phyloP scores from a whole-genome alignment of 1,284 basidiomycete genomes.

The Boletus mariae region DNA sequence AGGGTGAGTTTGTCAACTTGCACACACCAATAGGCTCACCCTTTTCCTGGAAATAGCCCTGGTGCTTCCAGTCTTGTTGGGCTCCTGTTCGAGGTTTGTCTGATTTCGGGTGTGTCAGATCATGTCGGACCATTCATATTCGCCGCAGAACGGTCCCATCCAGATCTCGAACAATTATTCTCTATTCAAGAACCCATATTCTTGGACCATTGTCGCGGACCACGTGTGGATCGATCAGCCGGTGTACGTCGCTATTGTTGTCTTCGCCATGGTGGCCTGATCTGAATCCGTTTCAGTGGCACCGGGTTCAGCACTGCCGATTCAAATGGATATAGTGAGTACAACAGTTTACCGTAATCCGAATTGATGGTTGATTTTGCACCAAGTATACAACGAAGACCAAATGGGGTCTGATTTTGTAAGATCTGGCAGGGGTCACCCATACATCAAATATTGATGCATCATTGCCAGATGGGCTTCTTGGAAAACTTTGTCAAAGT shows the following conservation, averaged over 20 bases:
- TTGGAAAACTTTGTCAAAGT: slow-evolving; percentile 61
- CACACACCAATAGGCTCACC: neutral
- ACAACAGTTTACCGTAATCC: neutral
- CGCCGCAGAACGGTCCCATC: slow-evolving; percentile 61
- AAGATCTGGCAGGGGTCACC: slow-evolving; percentile 20
- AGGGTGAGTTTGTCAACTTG: slow-evolving; percentile 42
- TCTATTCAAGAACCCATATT: slow-evolving; percentile 45
- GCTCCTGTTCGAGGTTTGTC: slow-evolving; percentile 56
- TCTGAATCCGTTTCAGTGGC: slow-evolving; percentile 37
- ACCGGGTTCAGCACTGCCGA: slow-evolving; percentile 66
- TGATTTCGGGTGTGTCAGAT: no score
- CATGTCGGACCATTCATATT: neutral
- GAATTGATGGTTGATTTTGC: slow-evolving; percentile 21
- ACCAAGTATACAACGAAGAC: slow-evolving; percentile 44
- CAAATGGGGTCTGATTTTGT: slow-evolving; percentile 69
- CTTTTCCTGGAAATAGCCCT: slow-evolving; percentile 41
- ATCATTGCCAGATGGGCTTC: slow-evolving; percentile 52
- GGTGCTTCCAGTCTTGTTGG: slow-evolving; percentile 67
- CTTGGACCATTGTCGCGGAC: slow-evolving; percentile 62
- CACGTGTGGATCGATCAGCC: slow-evolving; percentile 71
- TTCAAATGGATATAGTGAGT: slow-evolving; percentile 48
- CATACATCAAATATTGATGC: neutral
- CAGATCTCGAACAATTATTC: slow-evolving; percentile 48
- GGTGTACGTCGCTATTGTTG: slow-evolving; percentile 42
- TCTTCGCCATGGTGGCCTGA: slow-evolving; percentile 41